These are phyloP conservation scores for Paramecium pentaurelia DNA, from an alignment of 73 alveolate genomes.

Conservation along the genomic window DNA sequence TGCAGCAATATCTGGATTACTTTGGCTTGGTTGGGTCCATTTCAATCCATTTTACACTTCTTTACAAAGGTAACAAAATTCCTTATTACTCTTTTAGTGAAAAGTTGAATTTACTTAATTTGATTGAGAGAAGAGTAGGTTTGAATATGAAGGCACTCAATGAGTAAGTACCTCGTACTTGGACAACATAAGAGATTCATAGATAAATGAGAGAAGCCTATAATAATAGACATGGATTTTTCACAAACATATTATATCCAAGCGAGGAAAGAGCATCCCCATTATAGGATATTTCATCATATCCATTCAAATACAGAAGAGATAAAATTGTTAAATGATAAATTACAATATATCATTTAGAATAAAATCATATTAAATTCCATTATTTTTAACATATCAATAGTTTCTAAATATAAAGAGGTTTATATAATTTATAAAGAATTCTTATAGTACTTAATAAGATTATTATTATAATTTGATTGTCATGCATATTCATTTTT, in stretches of 20 bases:
- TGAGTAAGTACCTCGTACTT: constrained; percentile 54
- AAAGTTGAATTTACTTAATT: constrained; percentile 36
- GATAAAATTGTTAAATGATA: constrained; percentile 53
- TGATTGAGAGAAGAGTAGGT: constrained; percentile 46
- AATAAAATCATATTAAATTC: not conserved
- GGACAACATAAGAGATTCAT: constrained; percentile 57
- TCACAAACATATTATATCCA: constrained; percentile 50
- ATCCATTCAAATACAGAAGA: constrained; percentile 46
- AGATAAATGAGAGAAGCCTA: constrained; percentile 53
- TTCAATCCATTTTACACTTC: not conserved
- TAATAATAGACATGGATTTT: constrained; percentile 57
- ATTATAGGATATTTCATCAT: constrained; percentile 32
- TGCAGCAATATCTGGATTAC: constrained; percentile 11
- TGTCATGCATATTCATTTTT: constrained; percentile 57
- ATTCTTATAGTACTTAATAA: not conserved
- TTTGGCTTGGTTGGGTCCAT: constrained; percentile 27
- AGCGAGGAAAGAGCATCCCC: constrained; percentile 58
- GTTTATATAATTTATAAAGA: not conserved
- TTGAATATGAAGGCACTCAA: constrained; percentile 50
- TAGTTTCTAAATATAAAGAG: not conserved
- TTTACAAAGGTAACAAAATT: not conserved
- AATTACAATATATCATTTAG: not conserved
- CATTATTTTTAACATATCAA: not conserved
- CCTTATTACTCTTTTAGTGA: constrained; percentile 13
- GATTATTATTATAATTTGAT: not conserved